Conservation (phyloP, 1,139 yeast genomes). For the Geotrichum restrictum region DNA sequence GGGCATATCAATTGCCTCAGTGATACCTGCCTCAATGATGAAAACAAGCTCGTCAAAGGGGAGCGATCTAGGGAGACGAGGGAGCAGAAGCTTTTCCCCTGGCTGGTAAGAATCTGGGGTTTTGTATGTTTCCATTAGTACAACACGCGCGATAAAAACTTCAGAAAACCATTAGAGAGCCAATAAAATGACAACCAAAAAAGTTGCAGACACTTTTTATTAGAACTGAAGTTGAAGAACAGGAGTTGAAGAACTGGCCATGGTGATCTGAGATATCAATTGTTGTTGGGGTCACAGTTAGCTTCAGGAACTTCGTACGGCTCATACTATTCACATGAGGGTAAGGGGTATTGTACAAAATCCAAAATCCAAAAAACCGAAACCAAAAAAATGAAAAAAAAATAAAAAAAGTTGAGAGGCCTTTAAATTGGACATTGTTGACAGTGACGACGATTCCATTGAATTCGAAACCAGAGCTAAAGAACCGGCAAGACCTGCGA, state of each 20-base stretch:
- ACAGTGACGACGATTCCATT: not conserved
- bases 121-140: constrained; percentile 14
- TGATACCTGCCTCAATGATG: constrained; percentile 15
- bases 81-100: constrained; percentile 11
- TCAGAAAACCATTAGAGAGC: too few species aligned
- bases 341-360: not conserved
- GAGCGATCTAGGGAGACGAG: constrained; percentile 16
- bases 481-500: too few species aligned
- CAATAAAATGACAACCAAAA: too few species aligned
- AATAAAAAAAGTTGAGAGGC: not conserved
- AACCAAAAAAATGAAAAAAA: not conserved
- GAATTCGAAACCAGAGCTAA: too few species aligned
- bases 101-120: constrained; percentile 3
- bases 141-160: too few species aligned
- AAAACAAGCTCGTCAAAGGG: constrained; percentile 21
- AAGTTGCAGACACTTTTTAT: too few species aligned
- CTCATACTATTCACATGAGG: too few species aligned
- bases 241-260: too few species aligned
- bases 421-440: not conserved
- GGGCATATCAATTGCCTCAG: constrained; percentile 17
- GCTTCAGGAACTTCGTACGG: too few species aligned
- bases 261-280: too few species aligned
- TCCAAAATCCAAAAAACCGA: not conserved
- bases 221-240: too few species aligned
- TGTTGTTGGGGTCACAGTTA: too few species aligned